Conservation (phyloP, 2,329 filamentous ascomycete species). For the Talaromyces rugulosus region DNA sequence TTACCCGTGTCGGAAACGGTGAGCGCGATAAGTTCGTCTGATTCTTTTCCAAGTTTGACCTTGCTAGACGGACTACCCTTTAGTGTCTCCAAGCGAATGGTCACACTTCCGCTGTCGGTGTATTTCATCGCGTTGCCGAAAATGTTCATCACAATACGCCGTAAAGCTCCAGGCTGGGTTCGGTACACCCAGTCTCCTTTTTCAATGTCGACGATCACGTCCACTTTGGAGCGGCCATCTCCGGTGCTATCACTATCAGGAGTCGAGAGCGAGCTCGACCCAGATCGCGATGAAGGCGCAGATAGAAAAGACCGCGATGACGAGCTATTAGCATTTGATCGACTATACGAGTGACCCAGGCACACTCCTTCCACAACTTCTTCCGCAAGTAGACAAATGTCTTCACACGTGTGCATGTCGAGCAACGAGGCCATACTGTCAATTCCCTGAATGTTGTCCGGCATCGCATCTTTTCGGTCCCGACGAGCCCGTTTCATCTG, state of each 20-base stretch:
- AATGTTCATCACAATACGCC: constrained; percentile 59
- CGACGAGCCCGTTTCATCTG: constrained; percentile 27
- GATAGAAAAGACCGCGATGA: neutral
- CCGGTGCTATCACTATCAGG: constrained; percentile 6
- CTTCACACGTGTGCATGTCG: constrained; percentile 32
- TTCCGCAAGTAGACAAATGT: constrained; percentile 47
- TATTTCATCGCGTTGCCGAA: constrained; percentile 63
- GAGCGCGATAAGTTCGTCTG: constrained; percentile 34
- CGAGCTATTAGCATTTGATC: constrained; percentile 14
- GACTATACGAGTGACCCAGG: constrained; percentile 43
- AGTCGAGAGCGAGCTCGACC: constrained; percentile 11
- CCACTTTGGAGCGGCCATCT: constrained; percentile 28
- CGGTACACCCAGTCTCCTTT: constrained; percentile 50
- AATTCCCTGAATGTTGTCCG: constrained; percentile 19
- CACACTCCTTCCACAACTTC: constrained; percentile 54
- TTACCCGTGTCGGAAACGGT: constrained; percentile 61
- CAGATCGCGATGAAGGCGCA: constrained; percentile 8
- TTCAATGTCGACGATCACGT: constrained; percentile 52
- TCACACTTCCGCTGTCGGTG: constrained; percentile 50
- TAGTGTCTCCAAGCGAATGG: constrained; percentile 35
- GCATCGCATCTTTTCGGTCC: constrained; percentile 18
- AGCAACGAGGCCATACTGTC: constrained; percentile 30
- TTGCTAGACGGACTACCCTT: constrained; percentile 25
- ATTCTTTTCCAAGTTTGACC: constrained; percentile 20
- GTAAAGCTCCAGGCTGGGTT: constrained; percentile 52